phyloP scores from a whole-genome alignment of 2,329 filamentous ascomycete genomes.

The Trichoderma semiorbis region DNA sequence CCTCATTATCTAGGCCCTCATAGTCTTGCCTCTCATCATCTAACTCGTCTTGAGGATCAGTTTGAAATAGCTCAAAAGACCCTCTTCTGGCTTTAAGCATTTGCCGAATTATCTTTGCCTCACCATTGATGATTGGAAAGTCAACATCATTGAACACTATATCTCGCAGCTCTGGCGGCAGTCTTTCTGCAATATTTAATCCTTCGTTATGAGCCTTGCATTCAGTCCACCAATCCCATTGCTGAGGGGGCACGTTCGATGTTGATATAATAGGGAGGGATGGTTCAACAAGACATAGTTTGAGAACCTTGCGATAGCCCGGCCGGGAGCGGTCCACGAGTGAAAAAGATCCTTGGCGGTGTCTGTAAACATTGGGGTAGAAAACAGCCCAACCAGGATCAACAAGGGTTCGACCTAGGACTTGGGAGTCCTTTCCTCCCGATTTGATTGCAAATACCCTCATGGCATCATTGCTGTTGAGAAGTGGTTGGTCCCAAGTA shows the following conservation, averaged over 20 bases:
- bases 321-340: background rate
- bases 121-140: no score
- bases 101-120: no score
- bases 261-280: background rate
- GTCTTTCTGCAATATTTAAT: fast-evolving
- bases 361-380: background rate
- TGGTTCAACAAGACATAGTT: background rate
- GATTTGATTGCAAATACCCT: no score
- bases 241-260: background rate
- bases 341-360: background rate
- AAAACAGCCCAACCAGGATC: background rate
- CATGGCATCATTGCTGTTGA: no score
- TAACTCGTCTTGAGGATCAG: no score
- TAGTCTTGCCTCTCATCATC: no score
- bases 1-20: no score
- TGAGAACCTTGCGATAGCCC: background rate
- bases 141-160: background rate
- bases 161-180: background rate
- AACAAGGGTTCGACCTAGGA: background rate
- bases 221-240: background rate
- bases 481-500: no score
- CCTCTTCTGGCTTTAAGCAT: no score
- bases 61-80: no score
- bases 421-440: background rate
- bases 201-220: background rate